Evolutionary conservation across 306 rosid species (phyloP).

Genomic region (Vigna reflexopilosa): DNA sequence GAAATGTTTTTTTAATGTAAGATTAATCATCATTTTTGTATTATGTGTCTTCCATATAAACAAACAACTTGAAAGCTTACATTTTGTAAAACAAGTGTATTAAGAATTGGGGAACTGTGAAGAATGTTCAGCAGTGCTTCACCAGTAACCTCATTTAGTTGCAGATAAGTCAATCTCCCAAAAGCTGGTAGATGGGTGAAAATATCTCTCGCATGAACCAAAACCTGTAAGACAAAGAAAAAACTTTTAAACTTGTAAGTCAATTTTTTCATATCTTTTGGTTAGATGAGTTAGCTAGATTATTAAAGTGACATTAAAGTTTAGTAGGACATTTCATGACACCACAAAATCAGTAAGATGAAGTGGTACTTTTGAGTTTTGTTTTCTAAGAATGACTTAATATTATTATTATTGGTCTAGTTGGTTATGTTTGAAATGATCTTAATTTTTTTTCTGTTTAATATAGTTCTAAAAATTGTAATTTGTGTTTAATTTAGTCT

Average conservation of each 20-base stretch:
- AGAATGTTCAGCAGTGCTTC: constrained; percentile 48
- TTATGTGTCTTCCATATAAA: background rate
- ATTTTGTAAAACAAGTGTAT: constrained; percentile 46
- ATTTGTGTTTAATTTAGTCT: too few species aligned
- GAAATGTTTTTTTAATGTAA: background rate
- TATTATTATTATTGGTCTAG: too few species aligned
- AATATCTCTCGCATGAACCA: constrained; percentile 28
- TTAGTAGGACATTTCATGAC: too few species aligned
- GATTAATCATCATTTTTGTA: background rate
- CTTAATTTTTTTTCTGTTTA: too few species aligned
- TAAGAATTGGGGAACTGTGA: constrained; percentile 50
- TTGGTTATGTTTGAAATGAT: too few species aligned
- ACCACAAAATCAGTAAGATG: too few species aligned
- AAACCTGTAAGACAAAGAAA: constrained; percentile 32
- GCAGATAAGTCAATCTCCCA: constrained; percentile 45
- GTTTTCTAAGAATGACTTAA: too few species aligned
- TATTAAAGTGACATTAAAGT: too few species aligned
- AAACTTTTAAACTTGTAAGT: background rate
- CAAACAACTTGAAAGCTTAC: constrained; percentile 43
- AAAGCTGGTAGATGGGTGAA: constrained; percentile 45
- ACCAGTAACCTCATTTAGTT: constrained; percentile 48
- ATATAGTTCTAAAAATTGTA: too few species aligned
- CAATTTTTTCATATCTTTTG: background rate
- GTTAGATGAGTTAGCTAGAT: background rate
- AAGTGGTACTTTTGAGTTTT: too few species aligned